Base-by-base conservation (phyloP, 2,329 filamentous ascomycete genomes). In the Claviceps sp. region DNA sequence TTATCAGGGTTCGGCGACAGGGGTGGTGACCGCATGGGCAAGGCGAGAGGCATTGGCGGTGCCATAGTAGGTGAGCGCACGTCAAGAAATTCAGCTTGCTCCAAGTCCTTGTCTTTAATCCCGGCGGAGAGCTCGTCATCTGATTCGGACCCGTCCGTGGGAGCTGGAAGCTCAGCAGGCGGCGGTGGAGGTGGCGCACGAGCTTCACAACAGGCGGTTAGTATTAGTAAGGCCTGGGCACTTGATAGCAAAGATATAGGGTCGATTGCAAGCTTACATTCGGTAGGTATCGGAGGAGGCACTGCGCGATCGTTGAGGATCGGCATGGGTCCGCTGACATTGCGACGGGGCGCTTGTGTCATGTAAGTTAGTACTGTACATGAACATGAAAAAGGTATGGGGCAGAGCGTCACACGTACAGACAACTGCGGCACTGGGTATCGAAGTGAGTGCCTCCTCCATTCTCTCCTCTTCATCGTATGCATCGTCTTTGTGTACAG, bases 141-240 rank as follows among this genome's bases (percentile, higher is more conserved):
- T 44, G 90, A 93, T 64, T 86, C 87, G 1, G 88, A 94, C 34
- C 88, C 89, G 54, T 85, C 77, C 53, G 82, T 88, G 45, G 82
- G 82, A 42, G 86, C 86, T 47, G 76, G 73, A 16, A 78, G 63
- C 44, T 72, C 71, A 38, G 75, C 69, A 40, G 77, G 70, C 49
- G 77, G 73, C 42, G 72, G 72, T 37, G 72, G 71, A 47, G 78
- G 79, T 1, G 75, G 71, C 45, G 83, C 80, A 47, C 83, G 85
- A 59, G 79, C 85, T 88, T 59, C 23, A 60, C 50, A 44, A 7
- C 11, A 9, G n/a, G 44, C 9, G 9, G n/a, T 17, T 14, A 34
- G 14, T 13, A 11, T 44, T 14, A 52, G 37, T 13, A 44, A n/a
- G 16, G 17, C 26, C 9, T 23, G 14, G 13, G 29, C 49, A 38